Evolutionary conservation across 495 filamentous ascomycete species (phyloP).

Genomic region (Penicillium arizonense): DNA sequence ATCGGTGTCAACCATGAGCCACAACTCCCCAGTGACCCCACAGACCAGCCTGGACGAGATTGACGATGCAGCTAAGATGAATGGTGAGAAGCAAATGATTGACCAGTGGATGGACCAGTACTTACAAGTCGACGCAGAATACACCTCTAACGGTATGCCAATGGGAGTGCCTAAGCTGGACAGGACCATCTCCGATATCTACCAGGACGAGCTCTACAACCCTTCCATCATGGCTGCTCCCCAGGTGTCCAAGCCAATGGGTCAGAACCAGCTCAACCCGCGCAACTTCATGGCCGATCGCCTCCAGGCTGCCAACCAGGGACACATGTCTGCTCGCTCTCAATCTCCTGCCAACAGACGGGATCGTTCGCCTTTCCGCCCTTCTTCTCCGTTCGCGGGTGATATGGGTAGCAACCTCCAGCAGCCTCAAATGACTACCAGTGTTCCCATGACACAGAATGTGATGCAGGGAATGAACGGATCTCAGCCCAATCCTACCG

Average conservation of each 20-base stretch:
- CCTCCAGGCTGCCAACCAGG: constrained; percentile 74
- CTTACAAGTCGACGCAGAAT: constrained; percentile 57
- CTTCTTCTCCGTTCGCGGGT: constrained; percentile 64
- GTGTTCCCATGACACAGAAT: constrained; percentile 37
- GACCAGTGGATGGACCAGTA: constrained; percentile 58
- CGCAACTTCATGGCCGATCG: constrained; percentile 69
- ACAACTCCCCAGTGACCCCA: constrained; percentile 58
- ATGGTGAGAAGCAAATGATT: constrained; percentile 51
- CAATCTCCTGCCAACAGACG: constrained; percentile 58
- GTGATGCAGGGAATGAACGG: constrained; percentile 28
- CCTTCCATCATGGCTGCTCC: constrained; percentile 56
- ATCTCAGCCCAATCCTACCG: constrained; percentile 6
- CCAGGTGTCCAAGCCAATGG: constrained; percentile 40
- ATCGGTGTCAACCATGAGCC: constrained; percentile 55
- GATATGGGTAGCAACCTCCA: constrained; percentile 33
- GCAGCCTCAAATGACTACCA: constrained; percentile 37
- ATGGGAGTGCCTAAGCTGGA: constrained; percentile 72
- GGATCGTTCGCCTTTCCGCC: constrained; percentile 80
- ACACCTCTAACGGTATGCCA: constrained; percentile 29
- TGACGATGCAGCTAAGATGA: constrained; percentile 45
- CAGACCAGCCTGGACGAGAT: constrained; percentile 53
- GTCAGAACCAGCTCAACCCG: constrained; percentile 48
- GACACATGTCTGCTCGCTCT: constrained; percentile 62
- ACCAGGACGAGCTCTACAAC: constrained; percentile 82
- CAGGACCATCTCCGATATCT: constrained; percentile 82